Evolutionary conservation across 2,329 filamentous ascomycete species (phyloP).

Genomic region (Fusarium citri): DNA sequence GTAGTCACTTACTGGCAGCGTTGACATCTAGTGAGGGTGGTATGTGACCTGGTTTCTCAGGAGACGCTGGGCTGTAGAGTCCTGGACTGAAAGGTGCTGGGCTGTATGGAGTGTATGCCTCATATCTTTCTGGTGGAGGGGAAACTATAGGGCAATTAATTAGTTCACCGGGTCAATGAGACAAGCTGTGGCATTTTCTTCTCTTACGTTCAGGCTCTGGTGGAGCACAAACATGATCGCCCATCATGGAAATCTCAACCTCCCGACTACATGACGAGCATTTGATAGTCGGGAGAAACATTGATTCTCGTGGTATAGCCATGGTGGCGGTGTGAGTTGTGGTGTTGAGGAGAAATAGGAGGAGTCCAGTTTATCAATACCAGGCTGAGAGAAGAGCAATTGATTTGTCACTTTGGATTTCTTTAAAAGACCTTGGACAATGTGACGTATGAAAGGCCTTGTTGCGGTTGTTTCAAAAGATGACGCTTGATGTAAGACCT

Average conservation of each 20-base stretch:
- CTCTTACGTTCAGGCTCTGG: constrained; percentile 62
- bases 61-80: constrained; percentile 28
- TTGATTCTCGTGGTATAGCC: constrained; percentile 69
- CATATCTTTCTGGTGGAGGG: constrained; percentile 52
- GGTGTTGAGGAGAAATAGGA: background rate
- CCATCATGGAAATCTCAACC: constrained; percentile 87
- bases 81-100: constrained; percentile 22
- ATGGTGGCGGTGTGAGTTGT: constrained; percentile 51
- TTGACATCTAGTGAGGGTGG: constrained; percentile 64
- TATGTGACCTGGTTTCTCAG: constrained; percentile 54
- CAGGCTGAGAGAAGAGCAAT: constrained; percentile 20
- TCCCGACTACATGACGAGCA: constrained; percentile 83
- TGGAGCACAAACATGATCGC: constrained; percentile 79
- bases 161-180: constrained; percentile 11
- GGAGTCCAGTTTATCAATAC: constrained; percentile 1
- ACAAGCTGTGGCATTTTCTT: constrained; percentile 13
- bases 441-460: constrained; percentile 5
- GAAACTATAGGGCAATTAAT: constrained; percentile 48
- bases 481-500: constrained; percentile 31
- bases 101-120: constrained; percentile 46
- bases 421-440: constrained; percentile 6
- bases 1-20: constrained; percentile 61
- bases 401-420: constrained; percentile 5
- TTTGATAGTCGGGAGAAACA: constrained; percentile 85
- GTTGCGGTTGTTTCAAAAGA: constrained; percentile 29